These are phyloP conservation scores for Nannizzia gypsea DNA, from an alignment of 2,329 filamentous ascomycete species.

Conservation along the genomic window DNA sequence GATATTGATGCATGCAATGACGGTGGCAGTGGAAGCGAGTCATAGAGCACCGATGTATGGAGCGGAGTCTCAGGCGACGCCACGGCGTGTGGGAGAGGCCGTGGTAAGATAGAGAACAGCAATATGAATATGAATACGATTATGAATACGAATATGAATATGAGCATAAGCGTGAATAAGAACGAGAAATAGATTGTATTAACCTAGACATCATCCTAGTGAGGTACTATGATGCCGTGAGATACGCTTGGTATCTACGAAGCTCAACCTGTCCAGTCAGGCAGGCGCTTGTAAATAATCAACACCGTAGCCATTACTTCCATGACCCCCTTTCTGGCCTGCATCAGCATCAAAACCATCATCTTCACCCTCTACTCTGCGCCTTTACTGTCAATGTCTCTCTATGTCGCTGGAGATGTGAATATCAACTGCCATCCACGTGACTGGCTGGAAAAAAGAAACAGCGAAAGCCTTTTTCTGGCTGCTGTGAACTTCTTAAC, in stretches of 20 bases:
- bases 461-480: neutral
- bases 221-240: too few species aligned
- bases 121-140: too few species aligned
- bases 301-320: too few species aligned
- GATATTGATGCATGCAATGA: neutral
- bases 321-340: too few species aligned
- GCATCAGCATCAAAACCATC: too few species aligned
- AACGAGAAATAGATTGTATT: neutral
- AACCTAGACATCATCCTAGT: neutral
- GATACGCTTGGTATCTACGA: too few species aligned
- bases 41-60: neutral
- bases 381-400: too few species aligned
- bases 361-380: too few species aligned
- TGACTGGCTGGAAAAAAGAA: slow-evolving; percentile 1
- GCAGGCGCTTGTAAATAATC: too few species aligned
- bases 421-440: neutral
- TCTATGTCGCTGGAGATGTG: too few species aligned
- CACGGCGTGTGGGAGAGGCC: neutral
- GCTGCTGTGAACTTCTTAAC: neutral
- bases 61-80: neutral
- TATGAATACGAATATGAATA: too few species aligned
- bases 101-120: neutral
- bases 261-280: too few species aligned
- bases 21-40: neutral
- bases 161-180: neutral